phyloP scores from a whole-genome alignment of 192 early-diverging fungal species.

The Thoreauomyces humboldtii region DNA sequence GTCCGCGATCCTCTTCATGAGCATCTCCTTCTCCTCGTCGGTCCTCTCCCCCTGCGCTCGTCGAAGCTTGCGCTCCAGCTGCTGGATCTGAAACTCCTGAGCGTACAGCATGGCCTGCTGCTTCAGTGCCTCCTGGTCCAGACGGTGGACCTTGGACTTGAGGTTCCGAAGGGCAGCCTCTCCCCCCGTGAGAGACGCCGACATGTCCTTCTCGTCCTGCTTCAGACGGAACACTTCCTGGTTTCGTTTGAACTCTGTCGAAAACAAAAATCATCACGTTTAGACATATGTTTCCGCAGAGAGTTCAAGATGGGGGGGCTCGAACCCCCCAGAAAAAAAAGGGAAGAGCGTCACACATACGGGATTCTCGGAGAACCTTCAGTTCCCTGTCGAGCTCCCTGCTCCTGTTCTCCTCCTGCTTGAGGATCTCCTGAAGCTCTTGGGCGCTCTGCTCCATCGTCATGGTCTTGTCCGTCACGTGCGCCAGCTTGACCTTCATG shows the following conservation, averaged over 20 bases:
- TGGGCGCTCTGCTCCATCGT: slow-evolving; percentile 49
- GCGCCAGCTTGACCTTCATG: slow-evolving; percentile 37
- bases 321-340: too few relatives aligned
- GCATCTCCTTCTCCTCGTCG: slow-evolving; percentile 60
- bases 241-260: slow-evolving; percentile 53
- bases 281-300: neutral
- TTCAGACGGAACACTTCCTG: slow-evolving; percentile 54
- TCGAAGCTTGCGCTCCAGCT: slow-evolving; percentile 58
- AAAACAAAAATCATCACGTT: neutral
- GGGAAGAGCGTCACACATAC: slow-evolving; percentile 26
- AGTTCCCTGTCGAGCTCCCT: slow-evolving; percentile 55
- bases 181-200: slow-evolving; percentile 52
- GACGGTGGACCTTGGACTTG: slow-evolving; percentile 47
- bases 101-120: slow-evolving; percentile 58
- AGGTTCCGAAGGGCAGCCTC: slow-evolving; percentile 52
- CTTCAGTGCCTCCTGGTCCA: slow-evolving; percentile 59
- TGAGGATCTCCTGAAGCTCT: slow-evolving; percentile 53
- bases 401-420: slow-evolving; percentile 44
- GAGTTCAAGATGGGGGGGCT: too few relatives aligned
- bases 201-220: slow-evolving; percentile 55
- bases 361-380: slow-evolving; percentile 49
- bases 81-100: slow-evolving; percentile 62
- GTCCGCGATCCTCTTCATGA: slow-evolving; percentile 46
- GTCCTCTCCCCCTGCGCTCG: slow-evolving; percentile 59
- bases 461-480: slow-evolving; percentile 43